phyloP scores from a whole-genome alignment of 2,329 filamentous ascomycete species.

The Dendryphion nanum region DNA sequence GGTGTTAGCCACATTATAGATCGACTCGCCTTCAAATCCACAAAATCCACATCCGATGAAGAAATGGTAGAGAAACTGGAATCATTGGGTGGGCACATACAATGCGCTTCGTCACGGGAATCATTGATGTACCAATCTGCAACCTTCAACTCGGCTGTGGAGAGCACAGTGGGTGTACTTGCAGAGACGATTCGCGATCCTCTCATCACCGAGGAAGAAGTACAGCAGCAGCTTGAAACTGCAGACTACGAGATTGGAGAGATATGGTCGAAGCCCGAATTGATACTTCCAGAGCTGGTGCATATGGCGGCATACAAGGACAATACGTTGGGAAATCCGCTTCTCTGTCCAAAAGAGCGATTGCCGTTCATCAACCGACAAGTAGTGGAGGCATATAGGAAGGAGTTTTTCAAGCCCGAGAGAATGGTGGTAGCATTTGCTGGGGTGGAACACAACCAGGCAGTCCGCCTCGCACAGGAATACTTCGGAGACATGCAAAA shows the following conservation, averaged over 20 bases:
- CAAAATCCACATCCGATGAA: constrained; percentile 68
- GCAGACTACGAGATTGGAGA: constrained; percentile 94
- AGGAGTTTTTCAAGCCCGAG: constrained; percentile 83
- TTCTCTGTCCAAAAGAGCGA: constrained; percentile 86
- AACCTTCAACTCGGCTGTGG: constrained; percentile 92
- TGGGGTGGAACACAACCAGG: constrained; percentile 78
- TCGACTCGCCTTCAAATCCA: constrained; percentile 89
- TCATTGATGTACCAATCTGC: constrained; percentile 98
- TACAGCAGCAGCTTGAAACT: constrained; percentile 81
- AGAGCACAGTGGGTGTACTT: constrained; percentile 75
- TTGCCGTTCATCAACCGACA: constrained; percentile 70
- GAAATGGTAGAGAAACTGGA: constrained; percentile 87
- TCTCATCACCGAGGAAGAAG: constrained; percentile 79
- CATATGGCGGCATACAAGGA: constrained; percentile 95
- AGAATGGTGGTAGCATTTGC: constrained; percentile 94
- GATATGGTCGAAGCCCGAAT: constrained; percentile 96
- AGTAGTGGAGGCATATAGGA: constrained; percentile 75
- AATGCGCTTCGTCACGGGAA: constrained; percentile 93
- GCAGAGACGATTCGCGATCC: constrained; percentile 93
- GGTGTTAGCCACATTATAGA: constrained; percentile 97
- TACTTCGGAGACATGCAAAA: constrained; percentile 89
- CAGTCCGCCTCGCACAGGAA: constrained; percentile 74
- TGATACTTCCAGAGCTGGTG: constrained; percentile 91
- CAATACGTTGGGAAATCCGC: constrained; percentile 91
- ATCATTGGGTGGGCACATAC: constrained; percentile 88